phyloP scores from a whole-genome alignment of 129 eudicot species.

The Erigeron canadensis region DNA sequence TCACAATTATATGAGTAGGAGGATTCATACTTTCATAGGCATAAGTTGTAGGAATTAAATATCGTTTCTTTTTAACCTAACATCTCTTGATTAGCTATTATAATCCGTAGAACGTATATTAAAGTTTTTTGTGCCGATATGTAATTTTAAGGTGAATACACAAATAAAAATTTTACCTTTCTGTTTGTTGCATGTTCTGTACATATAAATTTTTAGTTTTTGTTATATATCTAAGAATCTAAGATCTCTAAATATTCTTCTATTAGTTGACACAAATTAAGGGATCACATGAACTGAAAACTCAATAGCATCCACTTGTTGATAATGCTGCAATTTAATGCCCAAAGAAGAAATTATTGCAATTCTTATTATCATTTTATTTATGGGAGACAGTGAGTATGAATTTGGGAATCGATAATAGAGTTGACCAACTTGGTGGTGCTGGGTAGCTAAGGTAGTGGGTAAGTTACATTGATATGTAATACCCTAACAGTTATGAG shows the following conservation, averaged over 20 bases:
- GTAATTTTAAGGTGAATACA: background rate
- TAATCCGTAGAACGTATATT: background rate
- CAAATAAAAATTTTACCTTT: background rate
- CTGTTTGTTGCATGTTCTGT: background rate
- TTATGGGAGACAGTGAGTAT: background rate
- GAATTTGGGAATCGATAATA: background rate
- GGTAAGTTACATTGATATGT: background rate
- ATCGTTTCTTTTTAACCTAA: background rate
- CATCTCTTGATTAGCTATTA: background rate
- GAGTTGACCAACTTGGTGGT: background rate
- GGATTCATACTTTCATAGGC: too few species aligned
- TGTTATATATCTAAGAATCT: background rate
- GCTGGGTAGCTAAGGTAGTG: background rate
- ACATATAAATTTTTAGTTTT: background rate
- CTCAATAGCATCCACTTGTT: background rate
- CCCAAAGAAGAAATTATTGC: background rate
- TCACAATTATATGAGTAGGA: too few species aligned
- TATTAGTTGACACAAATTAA: background rate
- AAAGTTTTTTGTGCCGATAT: background rate
- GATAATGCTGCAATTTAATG: background rate
- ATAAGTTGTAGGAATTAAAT: too few species aligned
- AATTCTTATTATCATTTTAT: too few species aligned
- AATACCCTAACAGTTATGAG: background rate
- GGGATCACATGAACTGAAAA: background rate
- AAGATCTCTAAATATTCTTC: background rate